A percentile compares a stretch with the other conserved stretches of the same genome.
These are phyloP conservation scores for Allomyces javanicus DNA, from an alignment of 192 early-diverging fungal genomes.

Conservation along the genomic window DNA sequence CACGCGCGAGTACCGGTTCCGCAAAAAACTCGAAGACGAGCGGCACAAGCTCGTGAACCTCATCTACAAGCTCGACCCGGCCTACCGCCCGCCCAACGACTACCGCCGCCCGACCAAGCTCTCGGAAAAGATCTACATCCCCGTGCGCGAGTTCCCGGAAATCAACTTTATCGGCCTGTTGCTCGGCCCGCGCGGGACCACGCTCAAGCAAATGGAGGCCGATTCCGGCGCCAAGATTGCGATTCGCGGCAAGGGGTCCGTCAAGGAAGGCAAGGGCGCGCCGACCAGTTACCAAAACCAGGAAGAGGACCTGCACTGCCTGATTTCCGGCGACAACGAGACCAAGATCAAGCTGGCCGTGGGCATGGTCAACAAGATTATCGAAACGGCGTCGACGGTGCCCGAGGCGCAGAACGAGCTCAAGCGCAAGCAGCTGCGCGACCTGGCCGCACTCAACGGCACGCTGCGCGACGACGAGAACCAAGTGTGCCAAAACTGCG, in stretches of 20 bases:
- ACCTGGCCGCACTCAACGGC: slow-evolving; percentile 86
- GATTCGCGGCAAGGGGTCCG: slow-evolving; percentile 86
- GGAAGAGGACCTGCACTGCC: slow-evolving; percentile 76
- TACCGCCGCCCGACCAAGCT: slow-evolving; percentile 65
- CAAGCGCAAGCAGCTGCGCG: slow-evolving; percentile 83
- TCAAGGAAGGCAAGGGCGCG: slow-evolving; percentile 78
- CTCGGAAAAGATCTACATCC: slow-evolving; percentile 88
- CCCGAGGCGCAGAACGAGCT: slow-evolving; percentile 92
- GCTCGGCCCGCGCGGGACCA: slow-evolving; percentile 91
- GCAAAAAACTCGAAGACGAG: slow-evolving; percentile 83
- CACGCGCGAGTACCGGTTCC: slow-evolving; percentile 80
- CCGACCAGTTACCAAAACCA: background rate
- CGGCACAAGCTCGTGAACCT: slow-evolving; percentile 67
- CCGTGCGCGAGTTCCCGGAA: slow-evolving; percentile 83
- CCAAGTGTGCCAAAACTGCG: slow-evolving; percentile 87
- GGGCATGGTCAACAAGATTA: slow-evolving; percentile 74
- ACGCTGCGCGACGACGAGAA: slow-evolving; percentile 89
- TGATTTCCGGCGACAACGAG: slow-evolving; percentile 74
- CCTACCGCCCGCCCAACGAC: slow-evolving; percentile 76
- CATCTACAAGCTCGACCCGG: slow-evolving; percentile 49
- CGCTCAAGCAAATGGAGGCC: slow-evolving; percentile 83
- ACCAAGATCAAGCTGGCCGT: slow-evolving; percentile 70
- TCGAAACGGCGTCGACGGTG: slow-evolving; percentile 67
- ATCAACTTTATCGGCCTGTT: slow-evolving; percentile 95
- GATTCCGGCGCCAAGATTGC: slow-evolving; percentile 89